phyloP scores from a whole-genome alignment of 2,329 filamentous ascomycete species.

The Aspergillus uvarum region DNA sequence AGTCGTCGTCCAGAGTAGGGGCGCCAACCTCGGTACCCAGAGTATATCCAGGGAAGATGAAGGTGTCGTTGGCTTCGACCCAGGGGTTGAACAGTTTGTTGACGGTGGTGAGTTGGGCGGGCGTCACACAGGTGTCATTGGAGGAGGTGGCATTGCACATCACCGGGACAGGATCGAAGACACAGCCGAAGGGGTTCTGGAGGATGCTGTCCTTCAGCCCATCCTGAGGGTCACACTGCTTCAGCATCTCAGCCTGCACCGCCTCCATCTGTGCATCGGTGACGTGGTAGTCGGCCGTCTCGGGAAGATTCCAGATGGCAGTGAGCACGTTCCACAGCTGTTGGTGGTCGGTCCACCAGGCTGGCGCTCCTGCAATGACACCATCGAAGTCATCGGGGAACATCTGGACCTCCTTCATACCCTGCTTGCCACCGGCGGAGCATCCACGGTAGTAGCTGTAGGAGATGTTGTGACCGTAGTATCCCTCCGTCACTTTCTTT shows the following conservation, averaged over 20 bases:
- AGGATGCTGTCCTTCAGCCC: conserved; percentile 53
- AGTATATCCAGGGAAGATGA: conserved; percentile 18
- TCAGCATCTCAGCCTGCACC: conserved; percentile 47
- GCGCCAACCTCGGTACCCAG: conserved; percentile 11
- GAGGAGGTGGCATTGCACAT: conserved; percentile 36
- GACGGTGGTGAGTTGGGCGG: conserved; percentile 44
- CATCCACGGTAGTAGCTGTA: conserved; percentile 53
- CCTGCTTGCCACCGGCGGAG: conserved; percentile 61
- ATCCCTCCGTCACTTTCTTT: conserved; percentile 50
- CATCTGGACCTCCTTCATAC: conserved; percentile 54
- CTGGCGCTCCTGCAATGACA: conserved; percentile 50
- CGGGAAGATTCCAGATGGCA: conserved; percentile 51
- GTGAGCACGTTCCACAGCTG: conserved; percentile 48
- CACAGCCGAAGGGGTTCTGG: conserved; percentile 48
- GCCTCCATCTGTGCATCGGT: conserved; percentile 42
- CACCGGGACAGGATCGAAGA: conserved; percentile 29
- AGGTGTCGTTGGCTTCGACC: conserved; percentile 31
- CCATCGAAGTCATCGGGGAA: conserved; percentile 61
- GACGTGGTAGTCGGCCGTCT: conserved; percentile 48
- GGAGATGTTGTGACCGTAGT: conserved; percentile 46
- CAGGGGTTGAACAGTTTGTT: conserved; percentile 11
- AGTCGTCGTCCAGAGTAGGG: conserved; percentile 11
- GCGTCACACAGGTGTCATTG: conserved; percentile 43
- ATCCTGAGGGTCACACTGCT: conserved; percentile 54
- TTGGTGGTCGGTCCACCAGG: conserved; percentile 54